Evolutionary conservation across 208 protist genomes (phyloP).

Genomic region (Novymonas esmeraldas): DNA sequence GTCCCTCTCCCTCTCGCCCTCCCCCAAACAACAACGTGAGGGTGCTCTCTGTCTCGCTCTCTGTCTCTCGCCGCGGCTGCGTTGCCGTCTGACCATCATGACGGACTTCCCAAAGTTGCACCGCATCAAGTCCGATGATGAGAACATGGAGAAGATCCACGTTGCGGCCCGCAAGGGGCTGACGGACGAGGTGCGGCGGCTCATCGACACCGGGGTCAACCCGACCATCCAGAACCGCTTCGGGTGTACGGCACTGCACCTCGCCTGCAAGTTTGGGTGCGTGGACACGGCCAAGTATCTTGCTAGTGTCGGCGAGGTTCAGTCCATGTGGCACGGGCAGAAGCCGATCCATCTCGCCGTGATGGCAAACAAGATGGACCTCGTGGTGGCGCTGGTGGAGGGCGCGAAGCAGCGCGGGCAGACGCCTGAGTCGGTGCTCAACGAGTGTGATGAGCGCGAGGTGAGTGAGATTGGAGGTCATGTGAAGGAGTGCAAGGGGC

Average conservation of each 20-base stretch:
- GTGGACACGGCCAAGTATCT: conserved; percentile 75
- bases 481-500: conserved; percentile 57
- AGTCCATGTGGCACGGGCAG: conserved; percentile 78
- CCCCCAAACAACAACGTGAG: conserved; percentile 2
- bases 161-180: conserved; percentile 77
- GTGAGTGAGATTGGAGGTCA: conserved; percentile 59
- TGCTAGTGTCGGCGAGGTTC: conserved; percentile 54
- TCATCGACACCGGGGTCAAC: conserved; percentile 72
- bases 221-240: conserved; percentile 83
- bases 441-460: conserved; percentile 80
- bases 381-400: conserved; percentile 66
- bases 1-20: no score
- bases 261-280: conserved; percentile 84
- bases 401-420: conserved; percentile 59
- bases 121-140: conserved; percentile 80
- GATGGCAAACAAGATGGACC: conserved; percentile 60
- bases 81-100: conserved; percentile 23
- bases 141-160: conserved; percentile 92
- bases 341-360: conserved; percentile 85
- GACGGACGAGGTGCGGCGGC: conserved; percentile 74
- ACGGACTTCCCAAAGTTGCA: conserved; percentile 68
- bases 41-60: conserved; percentile 2
- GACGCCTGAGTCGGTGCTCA: conserved; percentile 63
- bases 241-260: conserved; percentile 86
- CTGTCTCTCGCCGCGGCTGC: background rate